A percentile compares a stretch with the other conserved stretches of the same genome.
phyloP scores from a whole-genome alignment of 2,329 filamentous ascomycete species.

The Verticillium klebahnii region DNA sequence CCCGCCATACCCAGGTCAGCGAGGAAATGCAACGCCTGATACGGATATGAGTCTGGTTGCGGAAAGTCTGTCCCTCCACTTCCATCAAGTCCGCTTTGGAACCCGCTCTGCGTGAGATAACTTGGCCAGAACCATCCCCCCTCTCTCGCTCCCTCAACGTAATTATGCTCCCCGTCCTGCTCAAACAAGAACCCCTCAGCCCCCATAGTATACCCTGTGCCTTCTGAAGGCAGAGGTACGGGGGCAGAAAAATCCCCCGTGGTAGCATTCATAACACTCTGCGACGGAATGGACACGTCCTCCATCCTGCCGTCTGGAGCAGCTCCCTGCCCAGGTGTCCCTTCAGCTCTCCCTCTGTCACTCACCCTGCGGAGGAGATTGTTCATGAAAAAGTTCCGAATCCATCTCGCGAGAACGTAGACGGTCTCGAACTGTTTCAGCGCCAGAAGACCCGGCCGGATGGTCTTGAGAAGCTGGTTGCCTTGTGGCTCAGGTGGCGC shows the following conservation, averaged over 20 bases:
- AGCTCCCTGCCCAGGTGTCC: too few relatives aligned
- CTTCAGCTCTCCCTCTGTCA: too few relatives aligned
- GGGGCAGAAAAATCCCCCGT: too few relatives aligned
- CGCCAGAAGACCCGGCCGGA: neutral
- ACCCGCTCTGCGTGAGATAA: neutral
- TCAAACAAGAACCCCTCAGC: too few relatives aligned
- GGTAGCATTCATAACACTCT: too few relatives aligned
- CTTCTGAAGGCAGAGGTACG: too few relatives aligned
- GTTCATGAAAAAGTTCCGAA: neutral
- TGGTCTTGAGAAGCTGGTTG: neutral
- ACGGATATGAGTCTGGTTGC: neutral
- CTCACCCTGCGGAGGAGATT: neutral
- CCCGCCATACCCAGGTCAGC: neutral
- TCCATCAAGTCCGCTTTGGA: neutral
- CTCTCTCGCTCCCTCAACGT: neutral
- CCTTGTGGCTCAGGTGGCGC: neutral
- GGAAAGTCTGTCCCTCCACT: neutral
- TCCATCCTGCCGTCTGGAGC: too few relatives aligned
- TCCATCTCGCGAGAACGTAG: slow-evolving; percentile 1
- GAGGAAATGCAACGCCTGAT: neutral
- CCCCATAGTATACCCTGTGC: too few relatives aligned
- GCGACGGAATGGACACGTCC: too few relatives aligned
- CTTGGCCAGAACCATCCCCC: neutral
- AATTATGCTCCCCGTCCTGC: neutral
- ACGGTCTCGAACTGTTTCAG: neutral